A percentile compares a stretch with the other conserved stretches of the same genome.
Evolutionary conservation across 306 rosid genomes (phyloP).

Genomic region (Cucurbita maxima): DNA sequence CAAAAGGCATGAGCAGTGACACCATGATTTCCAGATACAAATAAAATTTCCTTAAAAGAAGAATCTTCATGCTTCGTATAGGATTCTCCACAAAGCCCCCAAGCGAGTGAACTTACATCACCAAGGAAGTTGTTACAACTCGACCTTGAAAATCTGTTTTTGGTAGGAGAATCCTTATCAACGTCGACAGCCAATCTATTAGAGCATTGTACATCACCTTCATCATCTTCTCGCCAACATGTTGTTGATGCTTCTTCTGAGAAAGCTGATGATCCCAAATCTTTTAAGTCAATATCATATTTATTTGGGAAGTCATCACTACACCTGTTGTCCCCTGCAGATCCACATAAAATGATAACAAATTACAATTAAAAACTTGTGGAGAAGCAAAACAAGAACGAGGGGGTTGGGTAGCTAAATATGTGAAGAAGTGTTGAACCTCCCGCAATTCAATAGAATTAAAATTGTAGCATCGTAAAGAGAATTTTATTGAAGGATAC

Average conservation of each 20-base stretch:
- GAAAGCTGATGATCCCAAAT: conserved; percentile 21
- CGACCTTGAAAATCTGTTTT: conserved; percentile 27
- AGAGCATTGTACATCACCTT: conserved; percentile 29
- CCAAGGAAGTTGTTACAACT: conserved; percentile 38
- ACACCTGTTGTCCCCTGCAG: conserved; percentile 35
- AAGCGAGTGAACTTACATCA: conserved; percentile 66
- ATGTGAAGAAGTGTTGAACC: neutral
- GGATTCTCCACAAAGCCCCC: conserved; percentile 60
- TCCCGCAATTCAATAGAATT: neutral
- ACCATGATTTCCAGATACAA: conserved; percentile 72
- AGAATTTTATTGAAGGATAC: neutral
- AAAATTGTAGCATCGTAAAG: neutral
- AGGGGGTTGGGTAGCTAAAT: neutral
- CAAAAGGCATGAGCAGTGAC: conserved; percentile 67
- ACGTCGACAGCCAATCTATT: conserved; percentile 25
- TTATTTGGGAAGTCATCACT: conserved; percentile 16
- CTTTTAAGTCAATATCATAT: conserved; percentile 15
- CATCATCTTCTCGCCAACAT: conserved; percentile 20
- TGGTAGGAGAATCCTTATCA: conserved; percentile 20
- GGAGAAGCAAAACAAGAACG: neutral
- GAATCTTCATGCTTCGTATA: conserved; percentile 50
- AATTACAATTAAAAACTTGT: neutral
- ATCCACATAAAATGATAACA: neutral
- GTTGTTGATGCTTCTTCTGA: conserved; percentile 18
- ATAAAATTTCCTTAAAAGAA: conserved; percentile 58